Conservation (phyloP, 23 red algal genomes). For the Gracilaria domingensis region DNA sequence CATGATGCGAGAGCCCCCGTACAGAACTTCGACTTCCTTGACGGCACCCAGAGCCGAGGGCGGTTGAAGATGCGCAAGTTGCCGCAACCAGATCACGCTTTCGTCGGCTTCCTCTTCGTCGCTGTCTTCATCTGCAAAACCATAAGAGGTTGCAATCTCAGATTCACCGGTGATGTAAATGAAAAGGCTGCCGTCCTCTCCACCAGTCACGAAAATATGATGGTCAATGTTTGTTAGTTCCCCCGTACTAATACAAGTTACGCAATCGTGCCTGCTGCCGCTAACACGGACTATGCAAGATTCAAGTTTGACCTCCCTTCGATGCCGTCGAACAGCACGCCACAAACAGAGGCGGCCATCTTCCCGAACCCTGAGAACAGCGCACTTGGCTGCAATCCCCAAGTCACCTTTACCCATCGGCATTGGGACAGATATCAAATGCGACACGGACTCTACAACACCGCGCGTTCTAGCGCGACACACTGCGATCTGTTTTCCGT, state of each 20-base stretch:
- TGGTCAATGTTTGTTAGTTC: conserved; percentile 19
- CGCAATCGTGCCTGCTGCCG: conserved; percentile 13
- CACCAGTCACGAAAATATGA: conserved; percentile 58
- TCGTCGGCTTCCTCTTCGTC: conserved; percentile 50
- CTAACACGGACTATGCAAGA: conserved; percentile 31
- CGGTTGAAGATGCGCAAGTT: conserved; percentile 40
- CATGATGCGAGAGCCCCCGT: conserved; percentile 41
- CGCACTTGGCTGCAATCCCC: conserved; percentile 1
- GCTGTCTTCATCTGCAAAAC: not conserved
- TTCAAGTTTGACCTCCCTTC: conserved; percentile 39
- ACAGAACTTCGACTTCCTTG: conserved; percentile 27
- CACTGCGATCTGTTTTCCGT: conserved; percentile 35
- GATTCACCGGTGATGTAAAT: conserved; percentile 54
- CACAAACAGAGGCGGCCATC: conserved; percentile 48
- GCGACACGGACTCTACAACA: conserved; percentile 1
- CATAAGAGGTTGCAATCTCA: conserved; percentile 11
- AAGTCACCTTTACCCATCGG: conserved; percentile 8
- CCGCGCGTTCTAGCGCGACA: conserved; percentile 32
- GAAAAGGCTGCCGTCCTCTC: conserved; percentile 48
- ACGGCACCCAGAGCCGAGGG: conserved; percentile 35
- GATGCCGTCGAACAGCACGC: conserved; percentile 22
- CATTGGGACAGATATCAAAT: conserved; percentile 47
- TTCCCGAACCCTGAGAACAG: conserved; percentile 35
- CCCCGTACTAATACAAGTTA: conserved; percentile 36
- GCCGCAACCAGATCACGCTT: conserved; percentile 43